phyloP scores from a whole-genome alignment of 306 rosid species.

The Luffa aegyptiaca region DNA sequence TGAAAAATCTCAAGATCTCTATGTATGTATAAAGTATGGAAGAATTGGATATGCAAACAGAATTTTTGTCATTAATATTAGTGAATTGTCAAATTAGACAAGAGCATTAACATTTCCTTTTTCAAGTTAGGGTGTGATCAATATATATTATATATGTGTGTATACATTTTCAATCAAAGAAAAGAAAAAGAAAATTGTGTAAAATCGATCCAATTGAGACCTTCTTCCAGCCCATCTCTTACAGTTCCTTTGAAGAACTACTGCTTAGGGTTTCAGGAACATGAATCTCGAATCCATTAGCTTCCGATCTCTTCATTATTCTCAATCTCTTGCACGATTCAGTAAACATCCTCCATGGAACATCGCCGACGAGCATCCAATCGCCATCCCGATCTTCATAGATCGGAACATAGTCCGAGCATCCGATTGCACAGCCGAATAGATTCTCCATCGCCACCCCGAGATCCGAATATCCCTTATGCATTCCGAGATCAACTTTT shows the following conservation, averaged over 20 bases:
- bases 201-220: not conserved
- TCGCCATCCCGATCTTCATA: conserved; percentile 96
- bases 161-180: not conserved
- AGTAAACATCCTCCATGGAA: conserved; percentile 57
- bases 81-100: not conserved
- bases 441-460: conserved; percentile 68
- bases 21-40: not conserved
- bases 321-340: conserved; percentile 18
- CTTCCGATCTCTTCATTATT: conserved; percentile 13
- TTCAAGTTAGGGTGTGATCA: not conserved
- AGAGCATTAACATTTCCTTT: not conserved
- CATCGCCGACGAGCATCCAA: conserved; percentile 97
- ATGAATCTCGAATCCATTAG: conserved; percentile 11
- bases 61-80: not conserved
- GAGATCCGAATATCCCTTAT: conserved; percentile 45
- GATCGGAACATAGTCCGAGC: conserved; percentile 54
- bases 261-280: not conserved
- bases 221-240: not conserved
- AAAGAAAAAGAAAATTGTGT: not conserved
- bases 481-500: conserved; percentile 51
- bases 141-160: not conserved
- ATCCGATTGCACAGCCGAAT: conserved; percentile 56
- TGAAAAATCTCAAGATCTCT: not conserved
- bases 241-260: not conserved
- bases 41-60: not conserved